Base-by-base conservation (phyloP, 176 grass and related monocot species). In the Avena atlantica region DNA sequence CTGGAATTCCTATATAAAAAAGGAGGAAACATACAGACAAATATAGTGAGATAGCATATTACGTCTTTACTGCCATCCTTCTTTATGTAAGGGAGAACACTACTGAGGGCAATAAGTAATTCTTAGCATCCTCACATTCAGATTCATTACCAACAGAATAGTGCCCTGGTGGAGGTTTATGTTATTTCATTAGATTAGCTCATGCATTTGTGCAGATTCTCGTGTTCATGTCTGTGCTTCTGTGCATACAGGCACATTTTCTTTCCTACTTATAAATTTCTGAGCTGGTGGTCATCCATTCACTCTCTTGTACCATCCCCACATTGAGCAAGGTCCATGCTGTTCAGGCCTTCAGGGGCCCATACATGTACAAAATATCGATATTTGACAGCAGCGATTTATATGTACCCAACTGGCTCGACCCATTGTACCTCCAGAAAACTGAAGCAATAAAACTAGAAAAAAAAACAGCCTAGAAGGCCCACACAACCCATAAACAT, bases 1-100 rank as follows among this genome's bases (percentile, higher is more conserved):
- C 63, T 19, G 89, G 92, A 88, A 69, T 76, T 62, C 94, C 94
- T 95, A 57, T 66, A 70, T 23, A n/a, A 63, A 44, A 80, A 80
- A 65, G 49, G 20, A 76, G 59, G 61, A 78, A 63, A 79, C 13
- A 84, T 53, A 31, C 14, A 60, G 70, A n/a, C 1, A 61, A 70
- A 62, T 37, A 74, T 34, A 74, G 19, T 83, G 51, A 83, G 48
- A 87, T 79, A 48, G 70, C 50, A 50, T 79, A 31, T 86, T 10
- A 87, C 49, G 63, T 66, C 25, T 73, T 36, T 56, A 78, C 47
- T 25, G 24, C 12, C n/a, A 51, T 70, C 78, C 51, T 83, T 83
- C 5, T 59, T 74, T 83, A 58, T 8, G 1, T 27, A 87, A 87
- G 84, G 9, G 23, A 76, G 24, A 21, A 27, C 24, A 64, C 21